Evolutionary conservation across 2,329 filamentous ascomycete genomes (phyloP).

Genomic region (Tympanopsis confertula): DNA sequence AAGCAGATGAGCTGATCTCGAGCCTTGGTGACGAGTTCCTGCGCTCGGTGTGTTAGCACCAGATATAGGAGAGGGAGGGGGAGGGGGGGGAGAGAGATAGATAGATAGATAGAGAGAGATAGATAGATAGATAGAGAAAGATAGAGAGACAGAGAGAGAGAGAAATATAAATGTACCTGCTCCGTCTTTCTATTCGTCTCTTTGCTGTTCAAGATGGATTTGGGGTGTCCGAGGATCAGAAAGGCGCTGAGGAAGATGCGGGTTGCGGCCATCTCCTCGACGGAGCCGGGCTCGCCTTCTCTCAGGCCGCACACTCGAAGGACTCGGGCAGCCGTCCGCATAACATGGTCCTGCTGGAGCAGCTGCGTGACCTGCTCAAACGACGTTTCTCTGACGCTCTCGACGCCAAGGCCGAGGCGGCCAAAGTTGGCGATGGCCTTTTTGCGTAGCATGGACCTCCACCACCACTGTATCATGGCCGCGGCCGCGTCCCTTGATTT

Average conservation of each 20-base stretch:
- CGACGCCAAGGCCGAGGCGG: slow-evolving; percentile 56
- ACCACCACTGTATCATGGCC: slow-evolving; percentile 56
- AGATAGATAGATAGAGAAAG: no score
- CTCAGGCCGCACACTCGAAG: slow-evolving; percentile 59
- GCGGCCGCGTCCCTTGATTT: slow-evolving; percentile 49
- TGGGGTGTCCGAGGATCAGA: slow-evolving; percentile 68
- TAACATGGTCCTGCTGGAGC: slow-evolving; percentile 54
- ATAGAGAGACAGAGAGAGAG: slow-evolving; percentile 1
- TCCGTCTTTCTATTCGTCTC: slow-evolving; percentile 45
- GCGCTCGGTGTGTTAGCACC: slow-evolving; percentile 49
- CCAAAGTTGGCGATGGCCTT: slow-evolving; percentile 54
- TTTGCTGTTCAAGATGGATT: slow-evolving; percentile 66
- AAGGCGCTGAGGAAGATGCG: slow-evolving; percentile 72
- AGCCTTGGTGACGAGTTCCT: slow-evolving; percentile 67
- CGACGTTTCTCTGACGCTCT: slow-evolving; percentile 55
- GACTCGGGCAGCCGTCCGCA: slow-evolving; percentile 53
- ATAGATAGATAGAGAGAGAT: no score
- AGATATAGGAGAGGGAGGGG: neutral
- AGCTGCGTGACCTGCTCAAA: slow-evolving; percentile 66
- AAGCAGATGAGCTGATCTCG: slow-evolving; percentile 69
- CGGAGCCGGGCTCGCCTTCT: slow-evolving; percentile 50
- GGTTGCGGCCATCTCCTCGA: slow-evolving; percentile 58
- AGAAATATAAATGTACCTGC: slow-evolving; percentile 25
- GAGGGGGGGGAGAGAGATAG: neutral
- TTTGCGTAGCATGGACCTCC: slow-evolving; percentile 47